Percentiles rank a stretch among this genome's conserved stretches.
Conservation (phyloP, 1,284 basidiomycete genomes). For the Ustilago bromivora region DNA sequence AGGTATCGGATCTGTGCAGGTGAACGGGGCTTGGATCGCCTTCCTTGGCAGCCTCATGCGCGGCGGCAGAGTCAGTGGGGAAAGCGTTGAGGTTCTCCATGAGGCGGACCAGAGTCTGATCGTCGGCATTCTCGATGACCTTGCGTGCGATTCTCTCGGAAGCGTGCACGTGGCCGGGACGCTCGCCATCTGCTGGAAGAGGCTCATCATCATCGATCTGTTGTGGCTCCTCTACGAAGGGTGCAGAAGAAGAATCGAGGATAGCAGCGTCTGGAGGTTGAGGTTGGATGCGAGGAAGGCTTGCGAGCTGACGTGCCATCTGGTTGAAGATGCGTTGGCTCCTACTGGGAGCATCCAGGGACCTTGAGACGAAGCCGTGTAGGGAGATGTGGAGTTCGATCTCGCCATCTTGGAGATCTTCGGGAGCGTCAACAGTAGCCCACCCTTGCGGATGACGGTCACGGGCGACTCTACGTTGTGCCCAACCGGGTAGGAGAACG, state of each 20-base stretch:
- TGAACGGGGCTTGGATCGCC: not conserved
- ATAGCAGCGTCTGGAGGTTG: slow-evolving; percentile 18
- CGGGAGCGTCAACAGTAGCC: slow-evolving; percentile 40
- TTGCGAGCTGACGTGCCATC: slow-evolving; percentile 53
- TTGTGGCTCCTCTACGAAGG: slow-evolving; percentile 42
- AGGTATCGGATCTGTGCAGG: not conserved
- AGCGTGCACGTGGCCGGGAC: slow-evolving; percentile 10
- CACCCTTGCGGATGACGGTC: slow-evolving; percentile 52
- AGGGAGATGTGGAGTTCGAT: slow-evolving; percentile 48
- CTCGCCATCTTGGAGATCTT: slow-evolving; percentile 52
- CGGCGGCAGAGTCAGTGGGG: slow-evolving; percentile 48
- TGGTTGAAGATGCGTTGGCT: slow-evolving; percentile 55
- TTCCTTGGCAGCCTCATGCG: slow-evolving; percentile 22
- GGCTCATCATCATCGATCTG: slow-evolving; percentile 16
- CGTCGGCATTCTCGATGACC: slow-evolving; percentile 46
- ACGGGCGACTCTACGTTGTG: slow-evolving; percentile 45
- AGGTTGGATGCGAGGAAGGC: slow-evolving; percentile 37
- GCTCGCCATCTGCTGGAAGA: not conserved
- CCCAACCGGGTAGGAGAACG: slow-evolving; percentile 52
- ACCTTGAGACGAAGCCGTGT: slow-evolving; percentile 41
- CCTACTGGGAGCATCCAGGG: slow-evolving; percentile 33
- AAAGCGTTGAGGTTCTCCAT: slow-evolving; percentile 54
- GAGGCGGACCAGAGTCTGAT: slow-evolving; percentile 48
- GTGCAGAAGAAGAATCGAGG: slow-evolving; percentile 18
- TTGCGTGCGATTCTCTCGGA: slow-evolving; percentile 44